These are phyloP conservation scores for Diphasiastrum complanatum DNA, from an alignment of 83 land plant genomes.

Conservation along the genomic window DNA sequence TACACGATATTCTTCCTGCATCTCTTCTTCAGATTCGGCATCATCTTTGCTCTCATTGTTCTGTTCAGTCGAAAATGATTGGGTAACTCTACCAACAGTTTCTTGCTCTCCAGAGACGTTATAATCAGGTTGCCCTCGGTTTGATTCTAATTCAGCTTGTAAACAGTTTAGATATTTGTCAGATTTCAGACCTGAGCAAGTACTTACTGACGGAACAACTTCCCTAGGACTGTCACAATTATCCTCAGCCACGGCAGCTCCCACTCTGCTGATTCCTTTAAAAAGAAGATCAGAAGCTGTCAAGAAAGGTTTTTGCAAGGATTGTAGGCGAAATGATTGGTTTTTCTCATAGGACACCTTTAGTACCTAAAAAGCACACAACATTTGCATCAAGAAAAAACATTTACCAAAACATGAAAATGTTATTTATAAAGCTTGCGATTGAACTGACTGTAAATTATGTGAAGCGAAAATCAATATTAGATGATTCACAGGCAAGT, in stretches of 20 bases:
- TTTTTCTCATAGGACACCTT: constrained; percentile 71
- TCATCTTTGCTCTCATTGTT: constrained; percentile 8
- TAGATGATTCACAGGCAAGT: not conserved
- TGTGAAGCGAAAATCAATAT: not conserved
- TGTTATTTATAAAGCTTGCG: not conserved
- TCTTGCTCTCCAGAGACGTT: no score
- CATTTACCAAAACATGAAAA: not conserved
- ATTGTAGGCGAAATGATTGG: constrained; percentile 28
- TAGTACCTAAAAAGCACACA: constrained; percentile 57
- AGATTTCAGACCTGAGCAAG: not conserved
- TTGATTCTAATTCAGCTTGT: no score
- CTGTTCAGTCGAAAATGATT: no score
- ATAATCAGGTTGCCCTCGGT: no score
- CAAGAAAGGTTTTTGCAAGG: constrained; percentile 22
- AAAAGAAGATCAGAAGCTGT: constrained; percentile 4
- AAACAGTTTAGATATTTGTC: no score
- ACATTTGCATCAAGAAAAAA: not conserved
- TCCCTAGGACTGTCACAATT: not conserved
- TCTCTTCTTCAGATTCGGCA: constrained; percentile 14
- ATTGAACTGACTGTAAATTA: not conserved
- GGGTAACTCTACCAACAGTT: no score
- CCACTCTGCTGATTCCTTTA: constrained; percentile 3
- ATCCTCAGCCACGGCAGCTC: not conserved
- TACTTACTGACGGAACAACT: not conserved
- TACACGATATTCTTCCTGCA: constrained; percentile 9